phyloP scores from a whole-genome alignment of 768 basidiomycete species.

The Boletus sensibilis region DNA sequence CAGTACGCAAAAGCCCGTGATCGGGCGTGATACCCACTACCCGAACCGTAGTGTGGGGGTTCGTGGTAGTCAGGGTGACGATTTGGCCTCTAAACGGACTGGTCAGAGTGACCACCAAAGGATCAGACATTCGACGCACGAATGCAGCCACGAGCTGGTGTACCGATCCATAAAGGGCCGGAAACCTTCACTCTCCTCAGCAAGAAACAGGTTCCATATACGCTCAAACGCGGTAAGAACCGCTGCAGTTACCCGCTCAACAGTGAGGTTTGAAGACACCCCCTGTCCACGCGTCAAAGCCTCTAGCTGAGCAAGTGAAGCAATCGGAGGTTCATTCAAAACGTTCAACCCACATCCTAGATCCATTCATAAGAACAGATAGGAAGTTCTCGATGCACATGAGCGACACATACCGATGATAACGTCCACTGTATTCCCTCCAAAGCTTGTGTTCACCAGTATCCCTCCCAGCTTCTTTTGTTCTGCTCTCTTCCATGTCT shows the following conservation, averaged over 20 bases:
- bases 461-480: slow-evolving; percentile 87
- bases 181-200: slow-evolving; percentile 57
- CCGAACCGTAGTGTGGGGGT: slow-evolving; percentile 66
- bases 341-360: slow-evolving; percentile 90
- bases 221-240: slow-evolving; percentile 75
- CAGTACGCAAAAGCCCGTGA: slow-evolving; percentile 81
- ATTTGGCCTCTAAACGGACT: slow-evolving; percentile 64
- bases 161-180: slow-evolving; percentile 80
- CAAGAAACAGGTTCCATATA: slow-evolving; percentile 75
- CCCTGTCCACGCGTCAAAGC: slow-evolving; percentile 24
- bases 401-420: slow-evolving; percentile 66
- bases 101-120: slow-evolving; percentile 2
- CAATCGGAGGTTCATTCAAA: slow-evolving; percentile 76
- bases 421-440: slow-evolving; percentile 67
- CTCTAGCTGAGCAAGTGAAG: slow-evolving; percentile 73
- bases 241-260: slow-evolving; percentile 74
- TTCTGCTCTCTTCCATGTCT: slow-evolving; percentile 33
- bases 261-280: slow-evolving; percentile 39
- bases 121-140: slow-evolving; percentile 52
- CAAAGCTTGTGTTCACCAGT: slow-evolving; percentile 83
- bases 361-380: slow-evolving; percentile 1
- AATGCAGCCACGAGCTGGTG: slow-evolving; percentile 83
- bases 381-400: neutral
- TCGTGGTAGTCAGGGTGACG: slow-evolving; percentile 77
- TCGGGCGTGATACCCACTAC: slow-evolving; percentile 87